Base-by-base conservation (phyloP, 169 alveolate species). In the Pseudocohnilembus persalinus region DNA sequence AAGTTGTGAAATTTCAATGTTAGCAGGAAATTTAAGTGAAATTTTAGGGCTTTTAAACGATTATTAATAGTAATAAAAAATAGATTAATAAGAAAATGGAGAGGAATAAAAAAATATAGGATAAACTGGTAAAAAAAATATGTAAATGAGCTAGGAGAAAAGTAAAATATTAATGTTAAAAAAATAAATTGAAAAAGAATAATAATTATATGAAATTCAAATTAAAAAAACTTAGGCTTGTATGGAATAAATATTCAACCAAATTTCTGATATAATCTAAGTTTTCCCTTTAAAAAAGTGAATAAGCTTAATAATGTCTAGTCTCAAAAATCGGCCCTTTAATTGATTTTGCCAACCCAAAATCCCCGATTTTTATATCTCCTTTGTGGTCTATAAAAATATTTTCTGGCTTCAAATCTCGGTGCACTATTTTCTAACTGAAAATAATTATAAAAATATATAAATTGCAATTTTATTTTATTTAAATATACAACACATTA, bases 291-390 rank as follows among this genome's bases (percentile, higher is more conserved):
- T 11, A 49, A 11, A 49, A 49, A 49, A 49, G 20, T 49, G 68
- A 49, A 49, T 11, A n/a, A 0, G 29, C 29, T 34, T 35, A 1
- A 1, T 79, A 79, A 16, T 79, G 76, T 16, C 29, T 15, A 24
- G 29, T 79, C 33, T 63, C 31, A 29, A 79, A 79, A 0, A 79
- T 72, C 31, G 65, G 31, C n/a, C 15, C 31, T 29, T 63, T 34
- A 29, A 34, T 29, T 0, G 76, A 35, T 29, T 79, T 79, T 26
- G 84, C 84, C 0, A 79, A 49, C 1, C 84, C 84, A 31, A 79
- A 79, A 79, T 79, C 84, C 15, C 84, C 84, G 29, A 77, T 79
- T 77, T 33, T 0, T 33, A 77, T 25, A 29, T 73, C 31, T 73
- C 31, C 33, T 6, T 73, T 6, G 31, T n/a, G n/a, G n/a, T n/a